Evolutionary conservation across 352 stramenopile species (phyloP), one percentile per base, ranked within the genome.

Genomic region (Globisporangium perplexum): DNA sequence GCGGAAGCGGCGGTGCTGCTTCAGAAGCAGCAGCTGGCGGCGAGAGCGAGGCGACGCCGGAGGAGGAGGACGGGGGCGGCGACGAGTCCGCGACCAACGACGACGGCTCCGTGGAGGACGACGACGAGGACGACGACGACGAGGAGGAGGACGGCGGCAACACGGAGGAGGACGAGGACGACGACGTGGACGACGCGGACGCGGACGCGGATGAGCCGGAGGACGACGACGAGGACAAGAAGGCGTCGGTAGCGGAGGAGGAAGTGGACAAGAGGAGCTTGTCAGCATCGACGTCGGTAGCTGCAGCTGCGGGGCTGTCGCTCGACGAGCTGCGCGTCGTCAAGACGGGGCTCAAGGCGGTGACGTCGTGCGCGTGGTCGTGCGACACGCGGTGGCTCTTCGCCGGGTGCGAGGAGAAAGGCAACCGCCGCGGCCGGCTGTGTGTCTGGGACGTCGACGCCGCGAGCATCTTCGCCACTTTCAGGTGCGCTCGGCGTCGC

Each of bases 361-460:
- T 90, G 3, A 77, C 74, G 1, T 64, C 71, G 35, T 83, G 72
- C 53, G 72, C 61, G 28, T 90, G 80, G 80, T 86, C 77, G 28
- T 90, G 75, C 28, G 68, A 90, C 47, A 82, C 74, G 23, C 63
- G 62, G 2, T 71, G 65, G 49, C 43, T 90, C 7, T 86, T 86
- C 55, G 75, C 76, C 0, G 77, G 71, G 2, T 90, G 80, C 52
- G 80, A 90, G 46, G 79, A 88, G 50, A 86, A 87, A 47, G 66
- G 62, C 42, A 88, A 66, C 14, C 68, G 75, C 10, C 66, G 69
- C 23, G 77, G 74, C 18, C 63, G 73, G 5, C 55, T 90, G 4
- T 88, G 74, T 36, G 72, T 90, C 10, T 90, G 80, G 80, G 74
- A 90, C 36, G 77, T 83, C 8, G 62, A 76, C 15, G 68, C 71